Evolutionary conservation across 345 rosid genomes (phyloP), one percentile per base, ranked within the genome.

Genomic region (Eucalyptus cloeziana): DNA sequence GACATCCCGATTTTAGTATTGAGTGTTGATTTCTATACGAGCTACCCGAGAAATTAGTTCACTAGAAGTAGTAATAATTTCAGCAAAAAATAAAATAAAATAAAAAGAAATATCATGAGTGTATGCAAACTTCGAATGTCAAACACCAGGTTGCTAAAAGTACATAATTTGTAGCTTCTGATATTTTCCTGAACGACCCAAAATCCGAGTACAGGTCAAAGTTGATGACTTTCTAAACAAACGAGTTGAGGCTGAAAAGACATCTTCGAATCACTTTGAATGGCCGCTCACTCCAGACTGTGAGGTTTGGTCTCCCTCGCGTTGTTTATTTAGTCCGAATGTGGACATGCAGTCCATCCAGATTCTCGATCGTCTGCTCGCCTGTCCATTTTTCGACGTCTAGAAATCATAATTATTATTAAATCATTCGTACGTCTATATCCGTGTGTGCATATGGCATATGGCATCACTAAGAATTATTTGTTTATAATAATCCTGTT

Each of bases 361-460:
- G 27, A 76, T 37, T 21, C 47, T 10, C 40, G 24, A 76, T 21
- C 2, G 27, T 37, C 83, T 10, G 47, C 27, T 10, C 47, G 27
- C 45, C 81, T 19, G 81, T 71, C 81, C 83, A 37, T 76, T 37
- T 33, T 9, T 33, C 1, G 45, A 71, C 22, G 81, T 71, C 44
- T 25, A 9, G 24, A 33, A 12, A 60, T 2, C 33, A 67, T 67
- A 12, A 27, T 64, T 67, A 67, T 67, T 31, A 67, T 67, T 15
- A 64, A 30, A 1, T 64, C 69, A 62, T 6, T 30, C 31, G 15
- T 62, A 5, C 31, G 13, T 27, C 69, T 30, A 62, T 62, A 27
- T 13, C 15, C 0, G 69, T 30, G 16, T 1, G 33, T 27, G 0
- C 69, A 30, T 62, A 62, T 62, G 0, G 14, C 69, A 3, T 62